Evolutionary conservation across 176 grass and related monocot species (phyloP).

Genomic region (Oryza punctata): DNA sequence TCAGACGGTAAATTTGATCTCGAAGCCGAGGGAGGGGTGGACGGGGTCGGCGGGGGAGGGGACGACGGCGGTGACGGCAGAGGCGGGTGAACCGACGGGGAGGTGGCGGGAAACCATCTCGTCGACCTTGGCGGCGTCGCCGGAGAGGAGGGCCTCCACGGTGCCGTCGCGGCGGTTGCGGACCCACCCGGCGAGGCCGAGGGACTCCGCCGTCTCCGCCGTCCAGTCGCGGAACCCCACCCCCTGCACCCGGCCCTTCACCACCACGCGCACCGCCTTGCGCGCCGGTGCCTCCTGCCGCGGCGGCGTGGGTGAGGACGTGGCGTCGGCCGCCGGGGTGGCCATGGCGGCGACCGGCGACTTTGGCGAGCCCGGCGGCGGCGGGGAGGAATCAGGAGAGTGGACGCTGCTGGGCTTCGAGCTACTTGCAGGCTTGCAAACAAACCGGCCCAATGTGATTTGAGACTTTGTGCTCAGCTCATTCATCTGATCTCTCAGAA

Average conservation of each 20-base stretch:
- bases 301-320: neutral
- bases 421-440: no score
- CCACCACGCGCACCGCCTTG: conserved; percentile 59
- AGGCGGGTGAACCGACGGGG: conserved; percentile 40
- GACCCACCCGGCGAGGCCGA: conserved; percentile 79
- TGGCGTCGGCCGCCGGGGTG: conserved; percentile 27
- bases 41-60: conserved; percentile 51
- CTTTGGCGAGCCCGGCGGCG: neutral
- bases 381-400: neutral
- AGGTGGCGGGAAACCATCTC: conserved; percentile 69
- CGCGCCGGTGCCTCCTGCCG: neutral
- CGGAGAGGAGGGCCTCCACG: conserved; percentile 82
- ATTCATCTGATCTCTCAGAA: no score
- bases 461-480: no score
- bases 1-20: conserved; percentile 66
- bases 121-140: conserved; percentile 52
- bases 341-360: conserved; percentile 37
- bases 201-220: conserved; percentile 61
- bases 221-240: conserved; percentile 89
- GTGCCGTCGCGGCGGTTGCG: conserved; percentile 78
- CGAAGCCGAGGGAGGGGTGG: conserved; percentile 55
- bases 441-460: no score
- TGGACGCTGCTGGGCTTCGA: no score
- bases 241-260: conserved; percentile 84
- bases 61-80: conserved; percentile 63